Base-by-base conservation (phyloP, 169 alveolate species). In the Plasmodium fragile region DNA sequence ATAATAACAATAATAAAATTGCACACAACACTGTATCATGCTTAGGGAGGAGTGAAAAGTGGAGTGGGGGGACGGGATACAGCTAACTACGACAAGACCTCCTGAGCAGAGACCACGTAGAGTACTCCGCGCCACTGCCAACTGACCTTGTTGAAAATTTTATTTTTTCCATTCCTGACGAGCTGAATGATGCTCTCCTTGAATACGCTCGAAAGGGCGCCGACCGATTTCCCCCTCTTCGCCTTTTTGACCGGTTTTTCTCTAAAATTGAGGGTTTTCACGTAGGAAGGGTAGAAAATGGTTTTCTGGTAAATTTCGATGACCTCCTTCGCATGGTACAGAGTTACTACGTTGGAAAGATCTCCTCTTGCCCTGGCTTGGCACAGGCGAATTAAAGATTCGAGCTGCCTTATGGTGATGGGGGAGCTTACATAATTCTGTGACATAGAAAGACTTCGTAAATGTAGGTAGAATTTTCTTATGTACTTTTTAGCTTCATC, bases 301-400 rank as follows among this genome's bases (percentile, higher is more conserved):
- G 97, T 95, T 73, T 95, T 91, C 69, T 94, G 95, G 91, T 92
- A 95, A 71, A 95, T 69, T 49, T 94, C 97, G 18, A 92, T 83
- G 10, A 95, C 96, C 36, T 95, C 97, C 70, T 93, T 73, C 10
- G 94, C 97, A 82, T 95, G 97, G 36, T 81, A 94, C 69, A 65
- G 36, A 0, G 96, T 93, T 45, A 95, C 85, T 0, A 69, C 72
- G n/a, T 94, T 90, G 77, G 95, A 83, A 39, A 95, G 65, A 82
- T 95, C 97, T 0, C 96, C 97, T 41, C 99, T 82, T 7, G 99
- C 99, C 92, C 98, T 96, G 18, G 99, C 99, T 96, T 98, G 98
- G 72, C 98, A 93, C 28, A 98, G 78, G 34, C 99, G 94, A 28
- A 97, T 97, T 32, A 98, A 81, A 5, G 98, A 96, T 91, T 98